phyloP scores from a whole-genome alignment of 1,284 basidiomycete genomes.

The Irpex sp. region DNA sequence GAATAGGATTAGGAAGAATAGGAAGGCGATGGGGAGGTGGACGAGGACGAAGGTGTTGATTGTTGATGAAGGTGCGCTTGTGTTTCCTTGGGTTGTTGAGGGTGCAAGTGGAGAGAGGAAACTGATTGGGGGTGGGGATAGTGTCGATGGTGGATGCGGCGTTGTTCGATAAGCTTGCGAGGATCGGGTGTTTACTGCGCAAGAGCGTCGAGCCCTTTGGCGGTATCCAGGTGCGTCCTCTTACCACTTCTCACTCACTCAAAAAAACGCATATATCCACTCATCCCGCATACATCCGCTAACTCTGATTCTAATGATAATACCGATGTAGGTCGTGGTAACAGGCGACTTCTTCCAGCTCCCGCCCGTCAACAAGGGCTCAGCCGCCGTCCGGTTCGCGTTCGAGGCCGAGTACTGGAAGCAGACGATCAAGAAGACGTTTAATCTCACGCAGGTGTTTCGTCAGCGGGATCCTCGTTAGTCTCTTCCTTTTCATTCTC shows the following conservation, averaged over 20 bases:
- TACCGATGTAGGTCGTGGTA: conserved; percentile 54
- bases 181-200: conserved; percentile 62
- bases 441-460: conserved; percentile 63
- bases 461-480: conserved; percentile 59
- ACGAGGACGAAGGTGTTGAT: conserved; percentile 71
- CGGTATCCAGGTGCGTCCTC: conserved; percentile 70
- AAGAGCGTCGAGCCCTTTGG: conserved; percentile 69
- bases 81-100: background rate
- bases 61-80: conserved; percentile 79
- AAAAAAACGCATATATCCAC: background rate
- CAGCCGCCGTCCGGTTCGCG: conserved; percentile 53
- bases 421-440: conserved; percentile 46
- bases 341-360: conserved; percentile 94
- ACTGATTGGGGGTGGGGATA: no score
- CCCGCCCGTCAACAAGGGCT: conserved; percentile 72
- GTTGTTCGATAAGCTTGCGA: conserved; percentile 79
- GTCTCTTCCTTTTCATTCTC: conserved; percentile 7
- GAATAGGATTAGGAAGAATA: conserved; percentile 61
- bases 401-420: conserved; percentile 84
- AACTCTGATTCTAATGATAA: no score
- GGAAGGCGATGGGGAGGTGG: conserved; percentile 71
- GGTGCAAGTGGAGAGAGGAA: no score
- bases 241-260: background rate
- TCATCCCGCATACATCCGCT: conserved; percentile 2
- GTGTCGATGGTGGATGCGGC: conserved; percentile 86